Evolutionary conservation across 164 flowering plant species (phyloP).

Genomic region (Berberis thunbergii): DNA sequence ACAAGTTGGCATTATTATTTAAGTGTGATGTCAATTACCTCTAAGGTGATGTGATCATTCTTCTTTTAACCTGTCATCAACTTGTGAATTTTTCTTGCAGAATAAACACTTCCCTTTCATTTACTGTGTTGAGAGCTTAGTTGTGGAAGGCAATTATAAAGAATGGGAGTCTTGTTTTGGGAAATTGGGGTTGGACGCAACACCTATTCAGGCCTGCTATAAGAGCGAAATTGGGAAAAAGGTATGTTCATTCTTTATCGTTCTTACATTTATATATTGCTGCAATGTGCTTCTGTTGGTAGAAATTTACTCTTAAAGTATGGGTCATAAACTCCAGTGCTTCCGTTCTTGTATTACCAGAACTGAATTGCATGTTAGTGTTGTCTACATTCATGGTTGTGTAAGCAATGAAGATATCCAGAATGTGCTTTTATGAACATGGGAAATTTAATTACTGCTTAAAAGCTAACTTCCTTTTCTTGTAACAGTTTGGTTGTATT

Average conservation of each 20-base stretch:
- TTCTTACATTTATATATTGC: not conserved
- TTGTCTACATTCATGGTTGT: too few relatives aligned
- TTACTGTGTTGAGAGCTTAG: conserved; percentile 61
- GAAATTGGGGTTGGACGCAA: conserved; percentile 40
- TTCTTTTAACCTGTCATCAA: not conserved
- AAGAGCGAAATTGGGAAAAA: conserved; percentile 38
- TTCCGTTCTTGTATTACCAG: too few relatives aligned
- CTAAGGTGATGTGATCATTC: too few relatives aligned
- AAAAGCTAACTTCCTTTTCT: too few relatives aligned
- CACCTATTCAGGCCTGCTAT: conserved; percentile 51
- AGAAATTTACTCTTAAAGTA: not conserved
- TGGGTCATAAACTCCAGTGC: not conserved
- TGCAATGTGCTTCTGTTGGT: not conserved
- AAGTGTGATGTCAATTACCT: too few relatives aligned
- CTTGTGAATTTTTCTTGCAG: conserved; percentile 36
- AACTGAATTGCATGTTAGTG: too few relatives aligned
- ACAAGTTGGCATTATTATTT: not conserved
- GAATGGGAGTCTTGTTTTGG: conserved; percentile 73
- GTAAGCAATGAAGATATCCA: too few relatives aligned
- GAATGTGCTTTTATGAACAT: too few relatives aligned
- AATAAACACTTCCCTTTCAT: conserved; percentile 60
- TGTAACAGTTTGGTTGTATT: too few relatives aligned
- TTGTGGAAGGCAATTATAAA: conserved; percentile 30
- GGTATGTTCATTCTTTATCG: conserved; percentile 23
- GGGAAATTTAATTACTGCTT: too few relatives aligned